Percentiles rank a stretch among this genome's conserved stretches.
Evolutionary conservation across 2,329 filamentous ascomycete genomes (phyloP).

Genomic region (Alternaria panax): DNA sequence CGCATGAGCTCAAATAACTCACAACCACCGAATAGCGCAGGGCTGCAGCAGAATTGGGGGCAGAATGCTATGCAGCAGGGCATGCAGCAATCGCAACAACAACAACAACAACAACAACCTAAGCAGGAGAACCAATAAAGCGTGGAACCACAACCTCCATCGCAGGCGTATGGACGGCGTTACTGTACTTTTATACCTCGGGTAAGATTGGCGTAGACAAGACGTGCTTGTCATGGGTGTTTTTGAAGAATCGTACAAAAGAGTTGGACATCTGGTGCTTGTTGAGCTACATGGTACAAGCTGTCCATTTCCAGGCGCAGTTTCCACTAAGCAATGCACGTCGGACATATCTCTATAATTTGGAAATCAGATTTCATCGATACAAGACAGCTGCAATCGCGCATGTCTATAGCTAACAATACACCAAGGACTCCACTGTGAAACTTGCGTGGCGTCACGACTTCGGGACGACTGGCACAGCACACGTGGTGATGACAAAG

Average conservation of each 20-base stretch:
- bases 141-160: neutral
- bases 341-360: neutral
- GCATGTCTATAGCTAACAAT: neutral
- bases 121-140: conserved; percentile 8
- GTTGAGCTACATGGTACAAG: neutral
- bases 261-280: neutral
- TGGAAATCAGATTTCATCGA: neutral
- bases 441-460: neutral
- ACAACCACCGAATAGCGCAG: conserved; percentile 44
- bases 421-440: neutral
- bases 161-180: conserved; percentile 15
- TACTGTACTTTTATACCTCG: conserved; percentile 11
- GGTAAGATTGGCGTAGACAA: conserved; percentile 2
- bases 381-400: neutral
- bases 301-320: neutral
- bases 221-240: neutral
- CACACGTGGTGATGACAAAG: neutral
- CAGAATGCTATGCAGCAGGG: conserved; percentile 32
- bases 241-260: neutral
- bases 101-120: conserved; percentile 13
- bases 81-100: conserved; percentile 28
- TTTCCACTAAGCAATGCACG: neutral
- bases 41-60: conserved; percentile 40
- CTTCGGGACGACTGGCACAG: neutral
- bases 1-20: conserved; percentile 41